These are phyloP conservation scores for Suhomyces kilbournensis DNA, from an alignment of 805 yeast species.

Conservation along the genomic window DNA sequence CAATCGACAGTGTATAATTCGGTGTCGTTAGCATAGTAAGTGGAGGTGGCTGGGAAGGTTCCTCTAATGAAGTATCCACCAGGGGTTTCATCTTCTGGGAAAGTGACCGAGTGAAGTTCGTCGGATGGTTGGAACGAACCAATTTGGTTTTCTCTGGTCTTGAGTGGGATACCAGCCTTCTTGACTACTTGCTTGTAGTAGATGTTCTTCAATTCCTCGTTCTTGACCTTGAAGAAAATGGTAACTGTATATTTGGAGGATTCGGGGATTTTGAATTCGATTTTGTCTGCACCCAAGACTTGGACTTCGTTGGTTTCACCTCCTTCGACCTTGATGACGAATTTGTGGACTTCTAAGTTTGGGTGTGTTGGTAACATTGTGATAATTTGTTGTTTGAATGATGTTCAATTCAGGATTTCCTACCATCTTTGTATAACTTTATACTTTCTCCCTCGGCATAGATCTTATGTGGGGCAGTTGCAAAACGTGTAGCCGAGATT, in stretches of 20 bases:
- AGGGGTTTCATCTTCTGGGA: slow-evolving; percentile 37
- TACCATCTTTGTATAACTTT: background rate
- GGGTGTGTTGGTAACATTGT: slow-evolving; percentile 19
- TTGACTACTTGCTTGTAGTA: slow-evolving; percentile 34
- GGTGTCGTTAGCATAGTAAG: slow-evolving; percentile 33
- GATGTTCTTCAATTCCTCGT: slow-evolving; percentile 26
- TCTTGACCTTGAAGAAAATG: slow-evolving; percentile 31
- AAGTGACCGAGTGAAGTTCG: slow-evolving; percentile 27
- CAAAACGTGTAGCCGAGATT: background rate
- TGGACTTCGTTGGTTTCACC: slow-evolving; percentile 20
- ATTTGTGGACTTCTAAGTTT: slow-evolving; percentile 32
- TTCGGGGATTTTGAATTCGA: slow-evolving; percentile 36
- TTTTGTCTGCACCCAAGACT: slow-evolving; percentile 26
- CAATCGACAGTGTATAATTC: slow-evolving; percentile 28
- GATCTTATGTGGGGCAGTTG: background rate
- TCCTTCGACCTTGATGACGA: slow-evolving; percentile 30
- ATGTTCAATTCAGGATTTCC: background rate
- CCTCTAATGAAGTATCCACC: slow-evolving; percentile 40
- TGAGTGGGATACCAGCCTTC: slow-evolving; percentile 34
- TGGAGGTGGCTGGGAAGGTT: slow-evolving; percentile 26
- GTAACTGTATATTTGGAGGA: slow-evolving; percentile 31
- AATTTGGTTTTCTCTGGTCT: slow-evolving; percentile 24
- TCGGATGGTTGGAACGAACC: slow-evolving; percentile 35
- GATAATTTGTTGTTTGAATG: background rate
- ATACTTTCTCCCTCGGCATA: background rate